A percentile compares a stretch with the other conserved stretches of the same genome.
phyloP scores from a whole-genome alignment of 1,139 yeast genomes.

The Geotrichum histeridarum region DNA sequence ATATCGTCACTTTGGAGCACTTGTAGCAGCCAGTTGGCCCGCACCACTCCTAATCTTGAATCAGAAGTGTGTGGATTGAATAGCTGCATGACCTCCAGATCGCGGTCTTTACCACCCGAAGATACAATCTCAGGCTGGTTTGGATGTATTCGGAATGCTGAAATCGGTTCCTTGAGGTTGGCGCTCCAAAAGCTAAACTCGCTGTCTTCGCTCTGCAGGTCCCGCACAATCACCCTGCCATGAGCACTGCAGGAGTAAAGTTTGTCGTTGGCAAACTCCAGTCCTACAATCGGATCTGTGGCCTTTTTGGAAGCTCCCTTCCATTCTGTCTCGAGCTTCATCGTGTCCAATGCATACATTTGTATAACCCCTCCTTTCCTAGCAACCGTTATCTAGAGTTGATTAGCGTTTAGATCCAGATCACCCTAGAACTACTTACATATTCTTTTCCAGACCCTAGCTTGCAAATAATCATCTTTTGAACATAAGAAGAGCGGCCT shows the following conservation, averaged over 20 bases:
- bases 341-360: slow-evolving; percentile 30
- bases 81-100: slow-evolving; percentile 34
- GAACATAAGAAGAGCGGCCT: slow-evolving; percentile 32
- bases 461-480: slow-evolving; percentile 28
- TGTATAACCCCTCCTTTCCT: slow-evolving; percentile 36
- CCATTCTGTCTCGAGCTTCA: slow-evolving; percentile 37
- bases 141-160: slow-evolving; percentile 39
- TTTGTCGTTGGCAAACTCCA: slow-evolving; percentile 34
- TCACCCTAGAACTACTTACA: slow-evolving; percentile 23
- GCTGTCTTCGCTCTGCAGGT: slow-evolving; percentile 39
- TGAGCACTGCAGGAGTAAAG: slow-evolving; percentile 45
- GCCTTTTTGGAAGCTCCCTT: slow-evolving; percentile 30
- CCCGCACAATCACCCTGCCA: slow-evolving; percentile 46
- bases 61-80: slow-evolving; percentile 8
- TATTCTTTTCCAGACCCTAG: slow-evolving; percentile 23
- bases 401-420: slow-evolving; percentile 8
- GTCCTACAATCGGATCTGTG: slow-evolving; percentile 36
- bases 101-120: slow-evolving; percentile 46
- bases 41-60: slow-evolving; percentile 6
- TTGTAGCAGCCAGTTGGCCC: slow-evolving; percentile 11
- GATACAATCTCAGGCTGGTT: slow-evolving; percentile 34
- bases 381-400: slow-evolving; percentile 32
- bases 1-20: slow-evolving; percentile 1
- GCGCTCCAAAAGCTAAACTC: slow-evolving; percentile 20
- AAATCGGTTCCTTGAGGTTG: slow-evolving; percentile 39